Conservation (phyloP, 1,284 basidiomycete genomes). For the Moesziomyces aphidis region DNA sequence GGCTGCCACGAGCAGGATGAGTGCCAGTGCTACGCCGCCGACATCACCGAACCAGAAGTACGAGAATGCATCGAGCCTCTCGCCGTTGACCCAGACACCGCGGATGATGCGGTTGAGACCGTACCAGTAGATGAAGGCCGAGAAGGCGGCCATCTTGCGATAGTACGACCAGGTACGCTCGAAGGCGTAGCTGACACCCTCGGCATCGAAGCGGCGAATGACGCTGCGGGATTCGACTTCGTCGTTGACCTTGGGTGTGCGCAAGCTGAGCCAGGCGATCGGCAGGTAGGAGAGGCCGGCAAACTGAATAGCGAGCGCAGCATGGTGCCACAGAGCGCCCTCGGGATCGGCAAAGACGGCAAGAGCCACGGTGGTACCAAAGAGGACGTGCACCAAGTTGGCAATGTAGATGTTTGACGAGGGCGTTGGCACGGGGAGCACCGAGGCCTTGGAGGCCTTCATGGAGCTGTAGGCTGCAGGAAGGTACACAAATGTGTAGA, state of each 20-base stretch:
- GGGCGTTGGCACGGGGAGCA: slow-evolving; percentile 40
- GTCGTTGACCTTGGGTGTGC: slow-evolving; percentile 42
- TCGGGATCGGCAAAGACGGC: slow-evolving; percentile 16
- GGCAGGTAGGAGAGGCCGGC: slow-evolving; percentile 29
- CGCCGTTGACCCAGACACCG: slow-evolving; percentile 14
- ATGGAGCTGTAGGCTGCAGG: slow-evolving; percentile 34
- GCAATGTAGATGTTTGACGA: slow-evolving; percentile 41
- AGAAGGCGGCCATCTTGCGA: slow-evolving; percentile 45
- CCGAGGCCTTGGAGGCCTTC: slow-evolving; percentile 33
- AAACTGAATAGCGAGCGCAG: slow-evolving; percentile 33
- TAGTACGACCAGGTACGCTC: slow-evolving; percentile 57
- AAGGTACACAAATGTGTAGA: slow-evolving; percentile 26
- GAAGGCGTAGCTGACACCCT: slow-evolving; percentile 50
- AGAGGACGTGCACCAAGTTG: slow-evolving; percentile 32
- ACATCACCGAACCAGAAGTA: slow-evolving; percentile 47
- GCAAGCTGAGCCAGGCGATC: slow-evolving; percentile 38
- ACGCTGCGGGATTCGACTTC: slow-evolving; percentile 29
- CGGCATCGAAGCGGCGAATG: slow-evolving; percentile 42
- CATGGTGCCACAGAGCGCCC: slow-evolving; percentile 27
- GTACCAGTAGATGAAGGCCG: slow-evolving; percentile 51
- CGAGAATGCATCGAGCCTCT: slow-evolving; percentile 33
- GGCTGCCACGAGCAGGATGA: slow-evolving; percentile 23
- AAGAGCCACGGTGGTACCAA: slow-evolving; percentile 14
- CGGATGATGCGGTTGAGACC: slow-evolving; percentile 45
- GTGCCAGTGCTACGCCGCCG: slow-evolving; percentile 15